A percentile compares a stretch with the other conserved stretches of the same genome.
Conservation (phyloP, 805 yeast species). For the Candida gorgasii region DNA sequence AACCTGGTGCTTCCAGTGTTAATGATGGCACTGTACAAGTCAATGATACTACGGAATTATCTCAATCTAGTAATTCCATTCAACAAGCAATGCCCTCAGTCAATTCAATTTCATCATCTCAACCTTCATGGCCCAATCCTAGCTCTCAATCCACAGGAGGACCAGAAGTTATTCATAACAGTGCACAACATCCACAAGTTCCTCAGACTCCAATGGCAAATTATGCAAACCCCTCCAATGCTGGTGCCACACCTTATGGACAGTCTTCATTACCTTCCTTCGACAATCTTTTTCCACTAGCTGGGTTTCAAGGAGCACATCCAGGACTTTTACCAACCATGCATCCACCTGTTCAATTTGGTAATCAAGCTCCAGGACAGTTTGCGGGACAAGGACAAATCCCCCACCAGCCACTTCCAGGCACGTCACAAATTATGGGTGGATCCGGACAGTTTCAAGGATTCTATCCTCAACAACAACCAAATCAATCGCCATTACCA, state of each 20-base stretch:
- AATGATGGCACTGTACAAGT: neutral
- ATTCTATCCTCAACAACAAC: neutral
- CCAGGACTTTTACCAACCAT: no score
- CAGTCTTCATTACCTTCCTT: neutral
- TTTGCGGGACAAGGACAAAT: neutral
- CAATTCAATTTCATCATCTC: neutral
- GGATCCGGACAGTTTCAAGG: neutral
- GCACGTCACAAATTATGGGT: neutral
- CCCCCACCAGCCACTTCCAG: neutral
- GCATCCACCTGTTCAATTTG: no score
- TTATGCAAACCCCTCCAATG: slow-evolving; percentile 5
- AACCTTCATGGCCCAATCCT: neutral
- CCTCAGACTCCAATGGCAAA: slow-evolving; percentile 12
- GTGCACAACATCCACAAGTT: slow-evolving; percentile 4
- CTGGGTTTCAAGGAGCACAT: no score
- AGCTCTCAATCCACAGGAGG: neutral
- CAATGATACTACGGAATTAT: neutral
- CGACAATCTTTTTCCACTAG: neutral
- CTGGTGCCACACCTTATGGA: slow-evolving; percentile 10
- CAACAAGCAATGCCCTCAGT: neutral
- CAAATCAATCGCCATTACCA: neutral
- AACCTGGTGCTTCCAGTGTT: neutral
- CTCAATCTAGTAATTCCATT: neutral
- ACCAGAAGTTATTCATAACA: no score
- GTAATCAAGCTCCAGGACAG: neutral